Evolutionary conservation across 306 rosid genomes (phyloP).

Genomic region (Arachis stenosperma): DNA sequence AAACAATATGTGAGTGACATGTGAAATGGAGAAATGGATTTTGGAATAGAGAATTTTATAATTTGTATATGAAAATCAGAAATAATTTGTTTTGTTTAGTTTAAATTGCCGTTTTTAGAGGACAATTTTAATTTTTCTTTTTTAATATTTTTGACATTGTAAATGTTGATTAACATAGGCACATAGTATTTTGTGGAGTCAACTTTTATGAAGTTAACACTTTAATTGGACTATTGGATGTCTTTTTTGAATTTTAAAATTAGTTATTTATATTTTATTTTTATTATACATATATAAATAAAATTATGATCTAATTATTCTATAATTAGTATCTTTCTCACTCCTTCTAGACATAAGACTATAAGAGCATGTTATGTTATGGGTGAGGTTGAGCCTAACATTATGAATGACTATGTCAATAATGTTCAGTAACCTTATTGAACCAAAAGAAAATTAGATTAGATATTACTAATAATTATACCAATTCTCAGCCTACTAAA

Average conservation of each 20-base stretch:
- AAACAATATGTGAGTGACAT: constrained; percentile 30
- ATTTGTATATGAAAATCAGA: constrained; percentile 3
- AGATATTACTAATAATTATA: no score
- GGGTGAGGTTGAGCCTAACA: constrained; percentile 30
- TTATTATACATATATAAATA: no score
- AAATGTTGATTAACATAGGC: constrained; percentile 21
- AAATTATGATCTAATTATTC: neutral
- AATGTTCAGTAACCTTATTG: neutral
- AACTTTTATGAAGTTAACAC: constrained; percentile 35
- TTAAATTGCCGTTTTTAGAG: constrained; percentile 18
- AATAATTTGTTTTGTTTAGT: neutral
- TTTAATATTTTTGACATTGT: constrained; percentile 15
- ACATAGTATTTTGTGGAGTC: constrained; percentile 29
- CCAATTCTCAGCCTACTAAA: no score
- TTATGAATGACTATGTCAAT: constrained; percentile 5
- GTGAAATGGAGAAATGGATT: constrained; percentile 1
- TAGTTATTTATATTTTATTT: neutral
- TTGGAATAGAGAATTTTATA: neutral
- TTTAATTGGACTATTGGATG: constrained; percentile 14
- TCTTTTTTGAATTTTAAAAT: constrained; percentile 43
- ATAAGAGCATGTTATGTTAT: neutral
- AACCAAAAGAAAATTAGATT: no score
- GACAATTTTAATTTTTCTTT: neutral
- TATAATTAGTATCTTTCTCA: neutral
- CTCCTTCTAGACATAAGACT: neutral